Evolutionary conservation across 257 asterid genomes (phyloP), one percentile per base, ranked within the genome.

Genomic region (Solanum neorickii): DNA sequence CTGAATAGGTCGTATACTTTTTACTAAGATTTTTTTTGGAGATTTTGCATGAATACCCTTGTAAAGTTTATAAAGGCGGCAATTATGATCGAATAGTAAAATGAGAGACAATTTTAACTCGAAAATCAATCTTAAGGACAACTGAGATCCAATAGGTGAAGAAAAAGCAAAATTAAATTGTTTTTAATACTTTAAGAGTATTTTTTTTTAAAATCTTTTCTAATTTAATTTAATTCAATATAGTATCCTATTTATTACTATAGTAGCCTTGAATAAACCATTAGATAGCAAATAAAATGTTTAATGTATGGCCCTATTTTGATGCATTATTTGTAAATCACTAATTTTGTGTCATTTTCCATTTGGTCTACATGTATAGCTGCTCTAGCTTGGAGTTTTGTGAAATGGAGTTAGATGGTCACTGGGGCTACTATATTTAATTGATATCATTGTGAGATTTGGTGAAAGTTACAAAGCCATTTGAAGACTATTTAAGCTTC

Each of bases 391-490:
- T 86, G 84, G 83, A 86, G 29, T 33, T 27, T 47, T 83, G 31
- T 59, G 21, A 66, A 66, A 73, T 52, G 83, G 76, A 33, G 87
- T 62, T 62, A 89, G 76, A 69, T 59, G 52, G 84, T 84, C 65
- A 13, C 35, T 41, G 84, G 84, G 39, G 39, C 29, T 47, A 29
- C 68, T 80, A 76, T 80, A 47, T 31, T 16, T 47, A 44, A 47
- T 47, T 80, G 6, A 47, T 78, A 16, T 78, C 66, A 78, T 4
- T 78, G 84, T 14, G 25, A 47, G 68, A 47, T 47, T 27, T 89
- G 86, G 87, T 73, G 90, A 89, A 87, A 87, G 90, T 90, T 83
- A 86, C 89, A 37, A 66, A 83, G 86, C 87, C 87, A 75, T 44
- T 18, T 23, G 66, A 37, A 52, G 66, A 42, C 66, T 14, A 86